phyloP scores from a whole-genome alignment of 345 rosid species.

The Aurinia saxatilis region DNA sequence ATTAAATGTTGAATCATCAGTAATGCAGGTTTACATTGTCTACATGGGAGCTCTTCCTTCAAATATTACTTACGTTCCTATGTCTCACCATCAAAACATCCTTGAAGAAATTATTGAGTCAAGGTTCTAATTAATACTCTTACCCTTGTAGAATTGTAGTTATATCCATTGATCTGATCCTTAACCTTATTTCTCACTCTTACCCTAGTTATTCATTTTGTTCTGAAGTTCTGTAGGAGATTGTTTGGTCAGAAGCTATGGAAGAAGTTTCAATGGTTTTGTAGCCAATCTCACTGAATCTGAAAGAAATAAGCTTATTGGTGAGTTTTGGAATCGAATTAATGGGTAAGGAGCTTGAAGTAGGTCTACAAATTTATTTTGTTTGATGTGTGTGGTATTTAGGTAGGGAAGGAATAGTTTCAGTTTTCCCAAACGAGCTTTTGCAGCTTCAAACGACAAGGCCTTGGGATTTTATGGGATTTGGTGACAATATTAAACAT shows the following conservation, averaged over 20 bases:
- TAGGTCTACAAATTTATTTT: not conserved
- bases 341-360: not conserved
- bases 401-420: slow-evolving; percentile 29
- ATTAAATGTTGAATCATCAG: not conserved
- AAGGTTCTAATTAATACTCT: not conserved
- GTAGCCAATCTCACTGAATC: not conserved
- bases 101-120: not conserved
- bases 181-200: too few species aligned
- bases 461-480: slow-evolving; percentile 48
- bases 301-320: slow-evolving; percentile 32
- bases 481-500: slow-evolving; percentile 1
- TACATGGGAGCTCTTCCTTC: slow-evolving; percentile 3
- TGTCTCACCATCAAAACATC: not conserved
- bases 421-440: slow-evolving; percentile 31
- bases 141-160: too few species aligned
- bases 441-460: slow-evolving; percentile 35
- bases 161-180: too few species aligned
- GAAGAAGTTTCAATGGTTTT: slow-evolving; percentile 23
- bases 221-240: slow-evolving; percentile 6
- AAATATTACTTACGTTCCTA: not conserved
- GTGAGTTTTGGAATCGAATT: slow-evolving; percentile 14
- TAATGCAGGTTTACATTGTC: slow-evolving; percentile 2
- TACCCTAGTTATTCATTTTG: too few species aligned
- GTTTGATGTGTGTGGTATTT: not conserved
- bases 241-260: slow-evolving; percentile 18